These are phyloP conservation scores for Coix lacrymajobi DNA, from an alignment of 176 grass and related monocot genomes.

Conservation along the genomic window DNA sequence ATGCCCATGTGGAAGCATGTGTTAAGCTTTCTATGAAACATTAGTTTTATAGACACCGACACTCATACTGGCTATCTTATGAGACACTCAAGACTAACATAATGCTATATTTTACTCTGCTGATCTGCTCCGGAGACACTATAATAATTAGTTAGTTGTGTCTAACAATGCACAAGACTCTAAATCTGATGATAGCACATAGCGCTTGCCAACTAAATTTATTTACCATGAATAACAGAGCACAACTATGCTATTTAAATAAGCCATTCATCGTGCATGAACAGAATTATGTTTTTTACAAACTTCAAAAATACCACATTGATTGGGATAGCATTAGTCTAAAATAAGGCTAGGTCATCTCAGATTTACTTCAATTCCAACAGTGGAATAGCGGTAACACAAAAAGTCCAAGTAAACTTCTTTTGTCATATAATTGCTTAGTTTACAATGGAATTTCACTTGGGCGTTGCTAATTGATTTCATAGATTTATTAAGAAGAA, in stretches of 20 bases:
- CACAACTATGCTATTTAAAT: neutral
- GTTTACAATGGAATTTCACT: no score
- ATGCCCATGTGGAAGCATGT: constrained; percentile 7
- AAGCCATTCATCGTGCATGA: neutral
- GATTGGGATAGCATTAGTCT: neutral
- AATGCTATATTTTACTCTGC: neutral
- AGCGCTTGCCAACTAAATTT: neutral
- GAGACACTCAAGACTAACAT: neutral
- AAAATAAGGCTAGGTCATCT: neutral
- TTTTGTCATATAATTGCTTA: no score
- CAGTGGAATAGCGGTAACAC: no score
- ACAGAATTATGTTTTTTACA: neutral
- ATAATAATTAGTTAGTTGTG: neutral
- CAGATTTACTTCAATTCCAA: no score
- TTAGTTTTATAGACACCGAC: neutral
- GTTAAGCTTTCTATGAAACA: neutral
- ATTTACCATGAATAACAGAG: neutral
- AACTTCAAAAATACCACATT: neutral
- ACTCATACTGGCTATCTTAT: neutral
- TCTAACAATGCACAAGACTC: neutral
- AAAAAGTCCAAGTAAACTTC: no score
- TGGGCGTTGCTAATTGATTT: no score
- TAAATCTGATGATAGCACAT: neutral
- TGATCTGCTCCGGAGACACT: neutral
- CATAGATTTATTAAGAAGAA: no score